These are phyloP conservation scores for Mycena olivaceomarginata DNA, from an alignment of 768 basidiomycete genomes.

Conservation along the genomic window DNA sequence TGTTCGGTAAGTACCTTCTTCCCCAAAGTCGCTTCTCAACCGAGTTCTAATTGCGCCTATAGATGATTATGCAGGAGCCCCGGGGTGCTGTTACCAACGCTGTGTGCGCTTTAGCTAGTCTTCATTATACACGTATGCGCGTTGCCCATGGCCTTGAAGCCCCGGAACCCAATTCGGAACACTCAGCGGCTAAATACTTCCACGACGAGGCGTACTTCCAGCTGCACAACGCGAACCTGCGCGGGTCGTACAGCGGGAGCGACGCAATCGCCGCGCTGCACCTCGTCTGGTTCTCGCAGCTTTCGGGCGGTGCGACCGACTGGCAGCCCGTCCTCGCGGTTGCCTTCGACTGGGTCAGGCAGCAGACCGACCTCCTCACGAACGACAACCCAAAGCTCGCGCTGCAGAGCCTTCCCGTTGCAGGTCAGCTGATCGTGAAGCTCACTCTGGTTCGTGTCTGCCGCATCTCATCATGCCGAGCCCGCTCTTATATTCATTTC, in stretches of 20 bases:
- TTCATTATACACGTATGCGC: conserved; percentile 80
- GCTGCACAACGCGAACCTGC: conserved; percentile 73
- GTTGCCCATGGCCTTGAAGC: conserved; percentile 78
- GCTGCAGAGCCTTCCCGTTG: conserved; percentile 72
- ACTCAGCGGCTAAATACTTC: conserved; percentile 77
- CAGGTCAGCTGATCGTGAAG: conserved; percentile 79
- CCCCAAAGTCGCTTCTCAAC: neutral
- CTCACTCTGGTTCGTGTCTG: conserved; percentile 78
- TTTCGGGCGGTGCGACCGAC: conserved; percentile 80
- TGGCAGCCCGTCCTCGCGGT: conserved; percentile 84
- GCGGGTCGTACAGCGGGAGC: conserved; percentile 74
- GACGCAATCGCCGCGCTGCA: conserved; percentile 89
- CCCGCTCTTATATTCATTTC: conserved; percentile 8
- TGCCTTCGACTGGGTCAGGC: conserved; percentile 85
- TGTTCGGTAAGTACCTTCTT: conserved; percentile 71
- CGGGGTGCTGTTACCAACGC: conserved; percentile 84
- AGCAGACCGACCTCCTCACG: conserved; percentile 73
- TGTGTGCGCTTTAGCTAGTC: conserved; percentile 82
- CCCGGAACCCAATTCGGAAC: conserved; percentile 71
- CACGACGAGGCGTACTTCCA: conserved; percentile 82
- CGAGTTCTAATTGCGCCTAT: conserved; percentile 36
- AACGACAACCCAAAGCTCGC: conserved; percentile 80
- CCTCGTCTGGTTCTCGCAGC: conserved; percentile 82
- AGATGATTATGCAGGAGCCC: conserved; percentile 79
- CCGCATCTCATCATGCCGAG: conserved; percentile 26